Base-by-base conservation (phyloP, 306 rosid species). In the Benincasa hispida region DNA sequence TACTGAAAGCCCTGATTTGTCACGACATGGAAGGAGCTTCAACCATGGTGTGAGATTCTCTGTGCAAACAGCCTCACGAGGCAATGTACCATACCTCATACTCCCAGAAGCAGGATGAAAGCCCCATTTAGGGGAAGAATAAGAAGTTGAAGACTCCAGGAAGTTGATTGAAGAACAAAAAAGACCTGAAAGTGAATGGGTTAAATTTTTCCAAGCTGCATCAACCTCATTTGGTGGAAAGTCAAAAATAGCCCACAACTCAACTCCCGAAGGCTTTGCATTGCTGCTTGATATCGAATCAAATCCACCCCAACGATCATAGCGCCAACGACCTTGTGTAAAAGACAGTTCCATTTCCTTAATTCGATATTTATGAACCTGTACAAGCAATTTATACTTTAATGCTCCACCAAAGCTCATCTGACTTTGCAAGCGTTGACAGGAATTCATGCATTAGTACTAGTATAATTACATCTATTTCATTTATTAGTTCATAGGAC, bases 41-140 rank as follows among this genome's bases (percentile, higher is more conserved):
- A 94, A 84, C 99, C 96, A 92, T 5, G 99, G 99, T 74, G 99
- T 94, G 58, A 92, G 90, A 74, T 94, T 94, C 85, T 94, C 96
- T 28, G 99, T 92, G 85, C 99, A 92, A 82, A 94, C 93, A 87
- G 99, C 97, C 82, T 94, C 99, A 51, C 96, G 95, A 21, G 99
- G 99, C 84, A 94, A 77, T 41, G 96, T 82, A 55, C 97, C 99
- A 82, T 94, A 92, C 79, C 95, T 88, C 81, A 92, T 81, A 82
- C 84, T 79, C 35, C 94, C 96, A 48, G 90, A 81, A 18, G 85
- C 88, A 30, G 86, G 83, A 37, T 77, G 89, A 80, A 83, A 88
- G 70, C 83, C 83, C 95, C 91, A 92, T 75, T 90, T 77, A 60
- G 97, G 96, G 68, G 96, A 83, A 79, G 93, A 87, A 81, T 89